phyloP scores from a whole-genome alignment of 306 rosid species.

The Abrus precatorius region DNA sequence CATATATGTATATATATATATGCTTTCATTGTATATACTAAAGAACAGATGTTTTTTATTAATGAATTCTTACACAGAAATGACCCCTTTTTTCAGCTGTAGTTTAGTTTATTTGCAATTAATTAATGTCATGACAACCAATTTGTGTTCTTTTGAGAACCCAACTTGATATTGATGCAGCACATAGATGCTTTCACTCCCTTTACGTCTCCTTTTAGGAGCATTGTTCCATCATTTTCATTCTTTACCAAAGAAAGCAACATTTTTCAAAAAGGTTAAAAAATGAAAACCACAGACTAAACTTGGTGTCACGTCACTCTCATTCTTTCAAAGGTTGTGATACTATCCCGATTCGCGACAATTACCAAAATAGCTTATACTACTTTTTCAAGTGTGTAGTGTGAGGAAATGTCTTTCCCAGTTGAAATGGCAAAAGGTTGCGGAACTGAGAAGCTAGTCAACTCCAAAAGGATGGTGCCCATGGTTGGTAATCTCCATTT shows the following conservation, averaged over 20 bases:
- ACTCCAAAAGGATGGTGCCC: background rate
- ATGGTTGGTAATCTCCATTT: no score
- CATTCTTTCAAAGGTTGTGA: background rate
- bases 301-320: slow-evolving; percentile 27
- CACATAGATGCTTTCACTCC: slow-evolving; percentile 6
- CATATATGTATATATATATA: no score
- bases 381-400: background rate
- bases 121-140: slow-evolving; percentile 20
- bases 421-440: background rate
- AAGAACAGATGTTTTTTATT: background rate
- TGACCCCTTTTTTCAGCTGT: background rate
- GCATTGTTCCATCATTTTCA: slow-evolving; percentile 21
- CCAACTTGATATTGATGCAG: background rate
- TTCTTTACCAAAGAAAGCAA: slow-evolving; percentile 13
- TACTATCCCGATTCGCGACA: background rate
- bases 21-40: no score
- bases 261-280: background rate
- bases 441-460: background rate
- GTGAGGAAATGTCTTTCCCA: background rate
- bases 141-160: slow-evolving; percentile 25
- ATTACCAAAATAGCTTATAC: background rate
- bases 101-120: background rate
- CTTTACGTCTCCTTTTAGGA: slow-evolving; percentile 14
- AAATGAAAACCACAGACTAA: background rate
- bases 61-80: background rate